Evolutionary conservation across 257 asterid species (phyloP).

Genomic region (Pogostemon cablin): DNA sequence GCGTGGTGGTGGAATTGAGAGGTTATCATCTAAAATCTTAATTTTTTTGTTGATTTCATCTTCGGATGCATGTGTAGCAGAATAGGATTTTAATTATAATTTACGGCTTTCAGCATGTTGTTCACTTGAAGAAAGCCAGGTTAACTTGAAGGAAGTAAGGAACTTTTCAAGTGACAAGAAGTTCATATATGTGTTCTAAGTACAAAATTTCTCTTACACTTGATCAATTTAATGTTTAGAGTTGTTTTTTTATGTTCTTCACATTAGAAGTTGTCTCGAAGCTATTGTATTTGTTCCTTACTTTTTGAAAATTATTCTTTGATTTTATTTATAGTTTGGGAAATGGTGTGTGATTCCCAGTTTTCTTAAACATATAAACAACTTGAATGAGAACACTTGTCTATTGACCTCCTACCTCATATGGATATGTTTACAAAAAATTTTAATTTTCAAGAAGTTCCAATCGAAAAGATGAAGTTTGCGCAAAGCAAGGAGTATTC

Average conservation of each 20-base stretch:
- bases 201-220: constrained; percentile 37
- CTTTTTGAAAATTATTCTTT: constrained; percentile 14
- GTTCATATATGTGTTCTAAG: constrained; percentile 92
- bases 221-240: constrained; percentile 5
- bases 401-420: constrained; percentile 95
- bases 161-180: constrained; percentile 90
- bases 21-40: constrained; percentile 50
- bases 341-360: constrained; percentile 26
- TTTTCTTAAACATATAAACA: constrained; percentile 52
- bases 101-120: constrained; percentile 62
- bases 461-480: constrained; percentile 82
- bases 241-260: constrained; percentile 27
- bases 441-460: constrained; percentile 53
- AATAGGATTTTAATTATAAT: constrained; percentile 28
- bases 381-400: constrained; percentile 94
- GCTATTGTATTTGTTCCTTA: constrained; percentile 9
- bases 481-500: constrained; percentile 85
- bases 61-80: constrained; percentile 32
- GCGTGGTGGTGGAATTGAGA: constrained; percentile 57
- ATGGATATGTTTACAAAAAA: constrained; percentile 90
- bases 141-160: constrained; percentile 56
- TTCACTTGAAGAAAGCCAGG: constrained; percentile 59
- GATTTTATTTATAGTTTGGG: constrained; percentile 7
- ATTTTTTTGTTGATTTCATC: constrained; percentile 25
- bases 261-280: constrained; percentile 9